Base-by-base conservation (phyloP, 2,329 filamentous ascomycete genomes). In the Claviceps spartinae region DNA sequence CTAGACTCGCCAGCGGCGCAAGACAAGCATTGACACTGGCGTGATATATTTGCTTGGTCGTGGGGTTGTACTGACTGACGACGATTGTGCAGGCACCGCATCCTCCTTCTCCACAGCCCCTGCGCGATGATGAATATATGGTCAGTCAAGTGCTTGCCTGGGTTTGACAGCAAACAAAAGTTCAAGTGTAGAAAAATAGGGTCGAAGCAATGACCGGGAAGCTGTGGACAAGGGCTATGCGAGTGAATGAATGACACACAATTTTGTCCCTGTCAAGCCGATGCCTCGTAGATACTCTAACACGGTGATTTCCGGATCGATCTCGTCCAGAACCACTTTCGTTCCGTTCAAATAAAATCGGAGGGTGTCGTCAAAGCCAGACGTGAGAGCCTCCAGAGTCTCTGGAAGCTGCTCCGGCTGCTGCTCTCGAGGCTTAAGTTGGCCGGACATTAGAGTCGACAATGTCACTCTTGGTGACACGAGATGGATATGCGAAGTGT, bases 71-170 rank as follows among this genome's bases (percentile, higher is more conserved):
- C 67, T 97, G 90, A 56, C 88, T 95, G 42, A 98, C 78, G 34
- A 98, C 90, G 46, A 97, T 88, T 44, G 91, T 97, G 65, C 91
- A 97, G 57, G 93, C 93, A 61, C 93, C 93, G 63, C 93, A 98
- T 2, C 93, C 93, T 56, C 93, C 93, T 72, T 98, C 93, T 48
- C 88, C 88, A 70, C 93, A 98, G 47, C 93, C 93, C 14, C 78
- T 81, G 56, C 22, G 37, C 11, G 20, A 37, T 7, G 36, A 36
- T 30, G 11, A 49, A 16, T n/a, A 16, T 30, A 50, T 26, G 14
- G 40, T 47, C 22, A 54, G 46, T 30, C 6, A 38, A n/a, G 3
- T 24, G 26, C 18, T 40, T 46, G n/a, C n/a, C n/a, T 47, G 13
- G 3, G 14, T 49, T 16, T 16, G 8, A 11, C 13, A 16, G 11